Conservation (phyloP, 139 green algal species). For the Trebouxia sp. region DNA sequence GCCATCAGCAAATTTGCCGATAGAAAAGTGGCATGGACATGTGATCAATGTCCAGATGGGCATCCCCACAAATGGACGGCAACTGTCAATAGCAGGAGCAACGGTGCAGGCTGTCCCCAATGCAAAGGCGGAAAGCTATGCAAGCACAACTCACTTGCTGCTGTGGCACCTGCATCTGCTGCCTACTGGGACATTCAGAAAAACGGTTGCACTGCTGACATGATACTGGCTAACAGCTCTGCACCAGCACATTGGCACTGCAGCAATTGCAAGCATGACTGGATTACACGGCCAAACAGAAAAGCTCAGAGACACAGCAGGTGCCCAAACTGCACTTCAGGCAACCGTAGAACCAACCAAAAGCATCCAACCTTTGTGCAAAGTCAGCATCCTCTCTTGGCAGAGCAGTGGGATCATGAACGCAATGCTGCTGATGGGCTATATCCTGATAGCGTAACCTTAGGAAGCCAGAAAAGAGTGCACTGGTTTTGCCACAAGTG, state of each 20-base stretch:
- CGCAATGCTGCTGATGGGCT: neutral
- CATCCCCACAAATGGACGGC: neutral
- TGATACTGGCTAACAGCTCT: neutral
- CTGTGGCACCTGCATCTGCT: neutral
- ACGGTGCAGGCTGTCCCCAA: neutral
- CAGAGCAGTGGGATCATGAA: neutral
- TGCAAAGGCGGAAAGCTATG: neutral
- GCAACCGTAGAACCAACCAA: neutral
- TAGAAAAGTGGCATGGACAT: neutral
- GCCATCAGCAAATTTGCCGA: neutral
- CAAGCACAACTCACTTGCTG: neutral
- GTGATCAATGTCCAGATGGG: neutral
- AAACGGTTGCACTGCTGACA: neutral
- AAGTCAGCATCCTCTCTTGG: neutral
- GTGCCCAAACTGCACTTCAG: neutral
- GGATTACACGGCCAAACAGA: too few relatives aligned
- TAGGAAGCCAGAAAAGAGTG: neutral
- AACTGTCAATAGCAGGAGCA: neutral
- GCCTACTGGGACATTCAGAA: neutral
- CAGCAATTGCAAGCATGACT: neutral
- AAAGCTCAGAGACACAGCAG: neutral
- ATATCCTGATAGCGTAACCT: neutral
- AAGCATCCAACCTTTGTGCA: neutral
- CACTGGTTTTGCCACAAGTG: neutral
- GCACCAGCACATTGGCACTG: neutral